Percentiles rank a stretch among this genome's conserved stretches.
Conservation (phyloP, 2,329 filamentous ascomycete species). For the Aureobasidium lini region DNA sequence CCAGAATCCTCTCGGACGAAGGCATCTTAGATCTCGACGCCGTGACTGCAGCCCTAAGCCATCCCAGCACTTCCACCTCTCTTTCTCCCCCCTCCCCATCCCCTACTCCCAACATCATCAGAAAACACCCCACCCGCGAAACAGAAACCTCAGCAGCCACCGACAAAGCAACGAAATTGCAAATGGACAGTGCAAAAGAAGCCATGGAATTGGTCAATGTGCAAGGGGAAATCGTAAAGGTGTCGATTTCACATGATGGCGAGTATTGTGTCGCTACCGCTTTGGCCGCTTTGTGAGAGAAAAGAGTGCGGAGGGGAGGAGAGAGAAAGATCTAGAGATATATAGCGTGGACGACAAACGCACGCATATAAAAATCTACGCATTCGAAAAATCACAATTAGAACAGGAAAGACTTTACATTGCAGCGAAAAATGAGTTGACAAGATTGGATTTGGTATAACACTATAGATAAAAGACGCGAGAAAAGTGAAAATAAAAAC, state of each 20-base stretch:
- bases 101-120: too few relatives aligned
- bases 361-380: too few relatives aligned
- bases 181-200: not conserved
- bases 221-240: conserved; percentile 49
- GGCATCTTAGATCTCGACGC: not conserved
- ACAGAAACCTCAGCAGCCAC: too few relatives aligned
- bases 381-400: too few relatives aligned
- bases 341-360: too few relatives aligned
- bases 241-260: conserved; percentile 84
- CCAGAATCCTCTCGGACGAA: not conserved
- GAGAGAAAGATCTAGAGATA: not conserved
- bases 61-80: too few relatives aligned
- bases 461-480: too few relatives aligned
- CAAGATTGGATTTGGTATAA: too few relatives aligned
- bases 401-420: too few relatives aligned
- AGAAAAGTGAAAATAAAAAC: not conserved
- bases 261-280: conserved; percentile 62
- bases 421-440: too few relatives aligned
- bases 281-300: conserved; percentile 28
- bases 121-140: too few relatives aligned
- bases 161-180: not conserved
- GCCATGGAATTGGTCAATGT: not conserved
- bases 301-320: not conserved
- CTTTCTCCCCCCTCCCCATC: too few relatives aligned
- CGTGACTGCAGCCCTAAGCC: not conserved